These are phyloP conservation scores for Colletotrichum cuscutae DNA, from an alignment of 2,329 filamentous ascomycete species.

Conservation along the genomic window DNA sequence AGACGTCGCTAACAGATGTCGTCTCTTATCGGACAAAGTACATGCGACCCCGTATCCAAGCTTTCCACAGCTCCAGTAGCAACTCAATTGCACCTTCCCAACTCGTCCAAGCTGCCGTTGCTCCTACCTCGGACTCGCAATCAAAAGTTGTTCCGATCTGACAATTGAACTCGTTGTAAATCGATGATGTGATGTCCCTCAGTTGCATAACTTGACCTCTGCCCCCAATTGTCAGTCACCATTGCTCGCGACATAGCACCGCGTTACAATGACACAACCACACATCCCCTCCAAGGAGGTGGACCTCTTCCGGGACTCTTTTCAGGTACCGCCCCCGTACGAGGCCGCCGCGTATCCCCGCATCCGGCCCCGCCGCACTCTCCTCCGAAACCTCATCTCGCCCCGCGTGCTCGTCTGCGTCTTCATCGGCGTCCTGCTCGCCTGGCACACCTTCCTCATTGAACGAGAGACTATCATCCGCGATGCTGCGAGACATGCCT, in stretches of 20 bases:
- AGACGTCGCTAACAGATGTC: background rate
- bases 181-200: background rate
- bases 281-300: conserved; percentile 14
- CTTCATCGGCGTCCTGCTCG: conserved; percentile 12
- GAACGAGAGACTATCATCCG: conserved; percentile 20
- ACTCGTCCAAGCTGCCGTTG: conserved; percentile 7
- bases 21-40: conserved; percentile 2
- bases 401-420: conserved; percentile 14
- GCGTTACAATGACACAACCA: conserved; percentile 5
- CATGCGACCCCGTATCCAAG: conserved; percentile 16
- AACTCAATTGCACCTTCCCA: conserved; percentile 23
- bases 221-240: background rate
- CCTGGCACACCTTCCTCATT: conserved; percentile 29
- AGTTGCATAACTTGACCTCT: background rate
- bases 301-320: conserved; percentile 3
- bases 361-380: conserved; percentile 18
- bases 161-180: background rate
- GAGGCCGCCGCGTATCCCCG: conserved; percentile 31
- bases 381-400: conserved; percentile 18
- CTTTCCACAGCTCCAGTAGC: conserved; percentile 16
- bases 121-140: background rate
- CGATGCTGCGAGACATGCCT: conserved; percentile 16
- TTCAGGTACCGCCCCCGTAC: conserved; percentile 29
- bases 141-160: background rate
- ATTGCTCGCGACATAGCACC: background rate